Conservation (phyloP, 2,329 filamentous ascomycete genomes). For the Sclerotinia trifoliorum region DNA sequence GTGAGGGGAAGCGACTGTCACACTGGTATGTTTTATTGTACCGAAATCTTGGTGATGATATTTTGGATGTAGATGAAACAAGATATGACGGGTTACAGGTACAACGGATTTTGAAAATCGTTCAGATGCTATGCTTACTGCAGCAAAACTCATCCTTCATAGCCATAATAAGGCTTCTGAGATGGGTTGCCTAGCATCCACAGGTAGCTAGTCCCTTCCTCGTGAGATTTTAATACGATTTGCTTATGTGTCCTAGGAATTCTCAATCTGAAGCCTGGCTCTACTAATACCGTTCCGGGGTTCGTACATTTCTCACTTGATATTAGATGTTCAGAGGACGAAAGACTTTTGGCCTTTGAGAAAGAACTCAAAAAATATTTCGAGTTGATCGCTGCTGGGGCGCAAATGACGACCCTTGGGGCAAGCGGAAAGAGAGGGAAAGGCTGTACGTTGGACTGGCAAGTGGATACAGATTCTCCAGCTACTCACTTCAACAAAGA, state of each 20-base stretch:
- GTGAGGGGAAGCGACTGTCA: conserved; percentile 68
- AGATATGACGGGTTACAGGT: conserved; percentile 37
- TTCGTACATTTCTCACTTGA: conserved; percentile 67
- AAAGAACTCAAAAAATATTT: conserved; percentile 57
- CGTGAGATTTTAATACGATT: background rate
- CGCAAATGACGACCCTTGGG: conserved; percentile 51
- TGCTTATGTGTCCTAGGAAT: conserved; percentile 50
- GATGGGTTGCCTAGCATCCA: conserved; percentile 59
- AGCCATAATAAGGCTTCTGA: conserved; percentile 61
- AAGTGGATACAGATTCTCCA: conserved; percentile 59
- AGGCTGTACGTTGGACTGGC: conserved; percentile 56
- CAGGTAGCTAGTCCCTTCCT: conserved; percentile 36
- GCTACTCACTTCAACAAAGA: conserved; percentile 65
- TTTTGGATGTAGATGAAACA: background rate
- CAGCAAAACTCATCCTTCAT: conserved; percentile 65
- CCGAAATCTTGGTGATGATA: background rate
- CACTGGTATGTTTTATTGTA: conserved; percentile 47
- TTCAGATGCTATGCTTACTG: conserved; percentile 66
- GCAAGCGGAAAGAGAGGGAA: conserved; percentile 47
- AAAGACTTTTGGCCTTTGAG: conserved; percentile 57
- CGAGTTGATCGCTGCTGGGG: conserved; percentile 55
- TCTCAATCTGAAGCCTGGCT: conserved; percentile 62
- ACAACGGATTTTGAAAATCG: conserved; percentile 68
- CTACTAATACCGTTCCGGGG: conserved; percentile 72
- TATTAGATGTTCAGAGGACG: conserved; percentile 59